These are phyloP conservation scores for Iris pallida DNA, from an alignment of 116 monocot species.

Conservation along the genomic window DNA sequence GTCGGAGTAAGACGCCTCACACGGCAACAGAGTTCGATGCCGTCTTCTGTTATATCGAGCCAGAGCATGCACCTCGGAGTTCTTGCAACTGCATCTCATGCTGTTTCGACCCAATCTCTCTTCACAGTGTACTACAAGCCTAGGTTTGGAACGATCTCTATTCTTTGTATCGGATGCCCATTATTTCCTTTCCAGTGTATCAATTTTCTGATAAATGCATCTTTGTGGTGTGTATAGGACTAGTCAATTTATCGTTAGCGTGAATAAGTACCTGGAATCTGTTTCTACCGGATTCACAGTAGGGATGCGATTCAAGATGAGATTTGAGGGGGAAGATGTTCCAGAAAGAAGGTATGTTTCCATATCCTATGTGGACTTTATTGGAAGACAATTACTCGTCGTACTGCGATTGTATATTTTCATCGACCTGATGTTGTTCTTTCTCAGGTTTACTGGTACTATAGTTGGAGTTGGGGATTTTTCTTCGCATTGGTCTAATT, in stretches of 20 bases:
- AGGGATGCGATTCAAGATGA: conserved; percentile 28
- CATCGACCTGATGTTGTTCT: neutral
- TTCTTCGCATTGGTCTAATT: conserved; percentile 53
- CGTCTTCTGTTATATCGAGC: conserved; percentile 68
- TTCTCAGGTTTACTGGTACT: conserved; percentile 42
- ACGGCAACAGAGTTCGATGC: conserved; percentile 40
- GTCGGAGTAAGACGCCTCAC: conserved; percentile 41
- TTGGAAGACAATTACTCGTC: too few species aligned
- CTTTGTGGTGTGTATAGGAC: conserved; percentile 4
- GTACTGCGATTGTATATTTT: too few species aligned
- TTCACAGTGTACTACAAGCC: conserved; percentile 37
- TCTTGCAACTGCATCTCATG: conserved; percentile 71
- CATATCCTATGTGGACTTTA: too few species aligned
- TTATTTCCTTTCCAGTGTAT: too few species aligned
- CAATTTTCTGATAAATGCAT: too few species aligned
- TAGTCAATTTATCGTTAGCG: conserved; percentile 25
- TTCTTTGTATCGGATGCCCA: neutral
- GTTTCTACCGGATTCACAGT: conserved; percentile 3
- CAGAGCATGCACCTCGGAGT: conserved; percentile 83
- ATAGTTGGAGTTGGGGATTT: conserved; percentile 50
- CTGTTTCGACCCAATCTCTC: conserved; percentile 24
- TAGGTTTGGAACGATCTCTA: conserved; percentile 5
- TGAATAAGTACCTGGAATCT: conserved; percentile 25
- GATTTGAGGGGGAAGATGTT: conserved; percentile 31
- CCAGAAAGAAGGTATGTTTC: conserved; percentile 26